These are phyloP conservation scores for Bipolaris zeicola DNA, from an alignment of 2,329 filamentous ascomycete species.

Conservation along the genomic window DNA sequence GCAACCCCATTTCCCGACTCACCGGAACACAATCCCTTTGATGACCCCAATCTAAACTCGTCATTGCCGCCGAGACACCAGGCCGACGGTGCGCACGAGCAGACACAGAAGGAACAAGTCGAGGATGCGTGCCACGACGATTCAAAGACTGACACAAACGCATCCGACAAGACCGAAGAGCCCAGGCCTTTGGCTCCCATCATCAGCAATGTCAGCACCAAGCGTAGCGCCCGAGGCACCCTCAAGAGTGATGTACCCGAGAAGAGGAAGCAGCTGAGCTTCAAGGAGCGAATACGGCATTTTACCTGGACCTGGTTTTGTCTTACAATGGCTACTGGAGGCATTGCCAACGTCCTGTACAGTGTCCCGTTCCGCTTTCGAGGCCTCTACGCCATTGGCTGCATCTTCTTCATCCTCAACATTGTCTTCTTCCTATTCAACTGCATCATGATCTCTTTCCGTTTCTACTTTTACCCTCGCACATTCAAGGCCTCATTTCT, in stretches of 20 bases:
- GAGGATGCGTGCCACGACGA: conserved; percentile 3
- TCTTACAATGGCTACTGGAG: conserved; percentile 67
- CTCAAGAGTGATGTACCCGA: conserved; percentile 1
- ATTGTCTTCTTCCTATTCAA: conserved; percentile 72
- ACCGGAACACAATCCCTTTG: conserved; percentile 26
- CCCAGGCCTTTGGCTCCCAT: not conserved
- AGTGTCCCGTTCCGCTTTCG: conserved; percentile 52
- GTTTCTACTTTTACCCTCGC: conserved; percentile 72
- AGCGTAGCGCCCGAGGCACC: not conserved
- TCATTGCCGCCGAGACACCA: conserved; percentile 1
- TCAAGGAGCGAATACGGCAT: conserved; percentile 63
- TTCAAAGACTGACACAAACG: not conserved
- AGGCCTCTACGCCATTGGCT: conserved; percentile 56
- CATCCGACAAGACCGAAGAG: conserved; percentile 8
- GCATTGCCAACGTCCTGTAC: conserved; percentile 65
- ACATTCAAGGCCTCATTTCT: conserved; percentile 74
- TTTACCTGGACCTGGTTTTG: conserved; percentile 83
- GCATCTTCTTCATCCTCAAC: conserved; percentile 56
- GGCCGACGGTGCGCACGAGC: not conserved
- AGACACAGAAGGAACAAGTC: conserved; percentile 5
- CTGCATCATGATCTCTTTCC: conserved; percentile 66
- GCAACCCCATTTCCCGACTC: conserved; percentile 23
- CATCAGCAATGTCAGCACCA: conserved; percentile 4
- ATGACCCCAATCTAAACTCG: conserved; percentile 14
- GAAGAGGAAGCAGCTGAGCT: conserved; percentile 33